phyloP scores from a whole-genome alignment of 83 land plant species.

The Picea abies region DNA sequence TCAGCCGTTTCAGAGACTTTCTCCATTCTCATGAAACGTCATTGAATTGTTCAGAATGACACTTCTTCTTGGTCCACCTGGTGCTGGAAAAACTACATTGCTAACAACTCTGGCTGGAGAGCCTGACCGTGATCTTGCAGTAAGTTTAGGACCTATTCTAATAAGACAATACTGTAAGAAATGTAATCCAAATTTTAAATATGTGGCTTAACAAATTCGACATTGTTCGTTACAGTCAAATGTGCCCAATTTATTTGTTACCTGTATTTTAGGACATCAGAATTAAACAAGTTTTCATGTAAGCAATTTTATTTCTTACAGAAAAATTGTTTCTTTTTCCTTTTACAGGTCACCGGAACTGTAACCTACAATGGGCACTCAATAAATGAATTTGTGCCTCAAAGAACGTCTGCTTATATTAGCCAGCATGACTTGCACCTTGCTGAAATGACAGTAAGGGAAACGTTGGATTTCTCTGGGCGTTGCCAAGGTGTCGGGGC shows the following conservation, averaged over 20 bases:
- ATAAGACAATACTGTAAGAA: neutral
- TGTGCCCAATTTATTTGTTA: too few species aligned
- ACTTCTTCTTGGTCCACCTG: conserved; percentile 10
- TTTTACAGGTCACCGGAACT: conserved; percentile 20
- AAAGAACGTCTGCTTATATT: conserved; percentile 8
- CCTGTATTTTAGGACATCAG: neutral
- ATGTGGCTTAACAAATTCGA: neutral
- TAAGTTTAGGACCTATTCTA: too few species aligned
- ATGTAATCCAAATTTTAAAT: neutral
- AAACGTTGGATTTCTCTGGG: too few species aligned
- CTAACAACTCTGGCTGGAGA: conserved; percentile 14
- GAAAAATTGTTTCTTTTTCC: neutral
- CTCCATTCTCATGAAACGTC: neutral
- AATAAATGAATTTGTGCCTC: conserved; percentile 25
- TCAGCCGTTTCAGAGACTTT: neutral
- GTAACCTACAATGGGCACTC: neutral
- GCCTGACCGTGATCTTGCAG: neutral
- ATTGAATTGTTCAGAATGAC: neutral
- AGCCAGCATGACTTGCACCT: conserved; percentile 14
- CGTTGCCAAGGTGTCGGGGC: conserved; percentile 26
- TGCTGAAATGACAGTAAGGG: too few species aligned
- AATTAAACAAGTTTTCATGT: neutral
- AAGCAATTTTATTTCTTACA: neutral
- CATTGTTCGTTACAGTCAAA: neutral
- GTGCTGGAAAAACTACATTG: conserved; percentile 17